Conservation (phyloP, 805 yeast species). For the Saccharomyces mikatae region DNA sequence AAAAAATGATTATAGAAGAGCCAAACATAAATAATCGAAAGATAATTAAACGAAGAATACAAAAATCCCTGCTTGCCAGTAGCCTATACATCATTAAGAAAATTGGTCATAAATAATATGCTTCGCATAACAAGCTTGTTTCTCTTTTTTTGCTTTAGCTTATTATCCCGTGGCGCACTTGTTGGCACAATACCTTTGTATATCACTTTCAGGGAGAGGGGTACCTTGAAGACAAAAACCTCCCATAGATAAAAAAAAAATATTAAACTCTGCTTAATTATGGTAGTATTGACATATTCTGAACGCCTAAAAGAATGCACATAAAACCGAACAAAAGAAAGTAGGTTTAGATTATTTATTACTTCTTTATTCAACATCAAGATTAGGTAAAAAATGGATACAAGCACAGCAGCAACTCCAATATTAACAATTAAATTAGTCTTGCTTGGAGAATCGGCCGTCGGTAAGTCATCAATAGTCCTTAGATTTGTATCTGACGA, state of each 20-base stretch:
- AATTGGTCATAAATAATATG: no score
- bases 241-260: background rate
- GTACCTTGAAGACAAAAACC: background rate
- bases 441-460: conserved; percentile 94
- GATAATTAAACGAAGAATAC: no score
- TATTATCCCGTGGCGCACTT: background rate
- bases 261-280: background rate
- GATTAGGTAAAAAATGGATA: background rate
- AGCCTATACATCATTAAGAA: background rate
- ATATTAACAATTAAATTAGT: conserved; percentile 62
- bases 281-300: background rate
- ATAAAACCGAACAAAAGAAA: background rate
- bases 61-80: background rate
- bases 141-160: background rate
- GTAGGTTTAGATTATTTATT: background rate
- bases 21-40: background rate
- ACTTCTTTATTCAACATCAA: background rate
- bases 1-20: background rate
- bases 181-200: background rate
- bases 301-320: background rate
- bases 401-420: background rate
- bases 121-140: background rate
- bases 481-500: conserved; percentile 89
- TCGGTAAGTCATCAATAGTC: conserved; percentile 92
- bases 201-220: background rate